Conservation (phyloP, 2,329 filamentous ascomycete genomes). For the Exserohilum rostratum region DNA sequence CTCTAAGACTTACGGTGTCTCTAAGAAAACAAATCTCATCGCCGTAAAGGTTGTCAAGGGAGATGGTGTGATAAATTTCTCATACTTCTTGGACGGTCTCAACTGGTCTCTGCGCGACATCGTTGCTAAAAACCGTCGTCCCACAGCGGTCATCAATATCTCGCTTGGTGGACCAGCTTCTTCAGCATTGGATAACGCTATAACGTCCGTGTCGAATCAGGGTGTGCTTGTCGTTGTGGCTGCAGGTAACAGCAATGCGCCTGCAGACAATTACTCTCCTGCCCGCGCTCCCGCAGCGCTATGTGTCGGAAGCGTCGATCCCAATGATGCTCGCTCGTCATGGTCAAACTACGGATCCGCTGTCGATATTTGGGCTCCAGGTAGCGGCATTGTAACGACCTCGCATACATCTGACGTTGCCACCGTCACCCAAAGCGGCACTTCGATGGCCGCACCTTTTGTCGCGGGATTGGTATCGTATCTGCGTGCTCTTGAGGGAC, state of each 20-base stretch:
- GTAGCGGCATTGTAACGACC: constrained; percentile 51
- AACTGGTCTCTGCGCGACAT: constrained; percentile 45
- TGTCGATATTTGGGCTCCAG: constrained; percentile 49
- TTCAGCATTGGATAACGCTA: constrained; percentile 39
- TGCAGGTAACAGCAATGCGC: constrained; percentile 44
- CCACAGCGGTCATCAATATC: constrained; percentile 46
- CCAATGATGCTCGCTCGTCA: constrained; percentile 24
- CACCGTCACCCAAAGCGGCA: constrained; percentile 59
- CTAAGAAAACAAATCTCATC: constrained; percentile 42
- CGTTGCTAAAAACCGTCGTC: constrained; percentile 29
- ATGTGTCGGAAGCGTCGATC: constrained; percentile 45
- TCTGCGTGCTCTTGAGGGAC: constrained; percentile 61
- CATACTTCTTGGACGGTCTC: constrained; percentile 36
- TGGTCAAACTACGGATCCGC: constrained; percentile 46
- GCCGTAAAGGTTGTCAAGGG: constrained; percentile 41
- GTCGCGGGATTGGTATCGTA: constrained; percentile 72
- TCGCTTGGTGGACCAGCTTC: constrained; percentile 43
- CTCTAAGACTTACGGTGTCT: constrained; percentile 39
- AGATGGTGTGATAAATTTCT: constrained; percentile 15
- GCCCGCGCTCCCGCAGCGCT: constrained; percentile 41
- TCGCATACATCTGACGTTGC: constrained; percentile 53
- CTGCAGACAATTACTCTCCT: constrained; percentile 38
- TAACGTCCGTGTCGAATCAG: constrained; percentile 32
- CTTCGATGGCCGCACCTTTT: constrained; percentile 71
- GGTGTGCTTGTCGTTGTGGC: constrained; percentile 46